Base-by-base conservation (phyloP, 805 yeast genomes). In the Dipodascus geniculatus region DNA sequence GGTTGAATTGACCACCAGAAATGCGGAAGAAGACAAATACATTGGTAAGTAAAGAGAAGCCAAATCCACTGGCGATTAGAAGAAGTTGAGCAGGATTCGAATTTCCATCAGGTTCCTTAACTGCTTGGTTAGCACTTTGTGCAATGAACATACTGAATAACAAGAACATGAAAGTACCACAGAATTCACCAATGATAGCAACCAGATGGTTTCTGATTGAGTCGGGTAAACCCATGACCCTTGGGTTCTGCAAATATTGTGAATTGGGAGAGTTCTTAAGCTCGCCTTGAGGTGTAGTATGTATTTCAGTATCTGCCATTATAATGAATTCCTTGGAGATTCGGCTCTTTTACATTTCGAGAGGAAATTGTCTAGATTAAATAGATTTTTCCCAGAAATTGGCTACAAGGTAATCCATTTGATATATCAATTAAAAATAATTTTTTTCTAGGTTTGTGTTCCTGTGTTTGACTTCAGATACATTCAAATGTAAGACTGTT, bases 1-100 rank as follows among this genome's bases (percentile, higher is more conserved):
- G 96, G 73, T 87, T 87, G 67, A 87, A 77, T 72, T 85, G 86
- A 73, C 93, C 96, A 64, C 96, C 96, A 42, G 93, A 84, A 57
- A 87, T 79, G 68, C 87, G 78, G 72, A 75, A 82, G 63, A 84
- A 80, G 62, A 80, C 69, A 62, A 80, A 79, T 51, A 85, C 86
- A 61, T 78, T 80, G 60, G 84, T 82, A 80, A 84, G 78, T 53
- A 87, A 87, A 61, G 88, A 83, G 64, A 85, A 84, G 60, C 96
- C 96, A 71, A 87, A 87, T 63, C 95, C 96, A 51, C 83, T 76
- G 16, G 95, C 72, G 63, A 87, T 87, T 88, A 87, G 83, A 58
- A 85, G 76, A 58, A 85, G 68, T 68, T 82, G 83, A 51, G 78
- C 75, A 42, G 91, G 88, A 63, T 79, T 75, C 48, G 84, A 74